Base-by-base conservation (phyloP, 768 basidiomycete species). In the Hebeloma cylindrosporum region DNA sequence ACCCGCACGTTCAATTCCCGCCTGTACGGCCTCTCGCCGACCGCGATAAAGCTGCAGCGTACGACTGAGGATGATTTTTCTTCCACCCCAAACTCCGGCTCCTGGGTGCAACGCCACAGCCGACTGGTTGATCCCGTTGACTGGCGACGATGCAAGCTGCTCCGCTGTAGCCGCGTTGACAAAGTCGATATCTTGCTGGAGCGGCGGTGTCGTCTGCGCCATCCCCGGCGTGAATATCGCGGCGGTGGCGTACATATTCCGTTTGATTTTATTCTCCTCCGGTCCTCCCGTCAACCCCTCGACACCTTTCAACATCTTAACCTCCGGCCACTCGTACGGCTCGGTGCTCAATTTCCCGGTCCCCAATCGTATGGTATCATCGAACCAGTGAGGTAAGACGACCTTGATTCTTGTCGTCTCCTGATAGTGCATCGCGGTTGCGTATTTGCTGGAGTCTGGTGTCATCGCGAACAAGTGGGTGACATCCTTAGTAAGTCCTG, bases 331-430 rank as follows among this genome's bases (percentile, higher is more conserved):
- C 49, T 82, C 70, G 52, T 87, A 91, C 14, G 75, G 67, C 0
- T 59, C 54, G 16, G 82, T 78, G 1, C 76, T 70, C 7, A 88
- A 62, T 6, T 65, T 65, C 9, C 74, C 62, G 16, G 69, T 56
- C 3, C 79, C 81, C 10, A 89, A 68, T 10, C 78, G 72, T 17
- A 87, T 73, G 2, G 75, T 74, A 52, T 93, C 90, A 54, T 93
- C 88, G 48, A 93, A 93, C 93, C 93, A 96, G 51, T 93, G 89
- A 0, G 93, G 93, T 0, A 92, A 74, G n/a, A 96, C 58, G 7
- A 92, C 69, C 38, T 74, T 79, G 56, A 93, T 77, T 7, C 71
- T 65, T 0, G 81, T 82, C 36, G 75, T 66, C 3, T 75, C 62
- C 39, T 79, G 74, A 61, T 77, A 82, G 51, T 84, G 79, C 51